Evolutionary conservation across 108 stramenopile genomes (phyloP).

Genomic region (Cyclotella kingstonii): DNA sequence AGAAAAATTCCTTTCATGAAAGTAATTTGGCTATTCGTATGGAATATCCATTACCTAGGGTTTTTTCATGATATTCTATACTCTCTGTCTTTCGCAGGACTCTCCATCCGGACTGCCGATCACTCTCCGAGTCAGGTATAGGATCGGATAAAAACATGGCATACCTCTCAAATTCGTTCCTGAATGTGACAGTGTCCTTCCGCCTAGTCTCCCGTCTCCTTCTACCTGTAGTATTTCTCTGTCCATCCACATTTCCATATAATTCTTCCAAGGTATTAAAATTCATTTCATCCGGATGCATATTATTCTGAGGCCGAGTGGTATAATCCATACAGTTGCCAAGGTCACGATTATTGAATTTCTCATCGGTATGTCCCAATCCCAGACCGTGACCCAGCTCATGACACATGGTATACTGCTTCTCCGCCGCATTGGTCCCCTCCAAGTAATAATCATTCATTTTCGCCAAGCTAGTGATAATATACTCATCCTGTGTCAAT

Average conservation of each 20-base stretch:
- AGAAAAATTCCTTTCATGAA: too few species aligned
- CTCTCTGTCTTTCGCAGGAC: conserved; percentile 16
- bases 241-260: conserved; percentile 56
- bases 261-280: conserved; percentile 57
- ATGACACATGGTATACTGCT: conserved; percentile 77
- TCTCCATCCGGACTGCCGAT: conserved; percentile 8
- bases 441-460: conserved; percentile 81
- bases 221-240: neutral
- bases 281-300: conserved; percentile 61
- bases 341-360: conserved; percentile 72
- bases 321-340: conserved; percentile 90
- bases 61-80: conserved; percentile 21
- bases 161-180: conserved; percentile 31
- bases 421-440: conserved; percentile 48
- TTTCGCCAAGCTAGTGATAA: conserved; percentile 59
- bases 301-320: conserved; percentile 54
- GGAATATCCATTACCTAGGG: conserved; percentile 35
- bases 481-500: conserved; percentile 43
- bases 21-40: conserved; percentile 22
- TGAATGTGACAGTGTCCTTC: neutral
- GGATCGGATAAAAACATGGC: conserved; percentile 25
- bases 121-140: conserved; percentile 5
- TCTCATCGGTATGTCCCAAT: conserved; percentile 79
- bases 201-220: neutral
- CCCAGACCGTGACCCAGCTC: conserved; percentile 63